Evolutionary conservation across 2,329 filamentous ascomycete genomes (phyloP).

Genomic region (Xylaria hypoxylon): DNA sequence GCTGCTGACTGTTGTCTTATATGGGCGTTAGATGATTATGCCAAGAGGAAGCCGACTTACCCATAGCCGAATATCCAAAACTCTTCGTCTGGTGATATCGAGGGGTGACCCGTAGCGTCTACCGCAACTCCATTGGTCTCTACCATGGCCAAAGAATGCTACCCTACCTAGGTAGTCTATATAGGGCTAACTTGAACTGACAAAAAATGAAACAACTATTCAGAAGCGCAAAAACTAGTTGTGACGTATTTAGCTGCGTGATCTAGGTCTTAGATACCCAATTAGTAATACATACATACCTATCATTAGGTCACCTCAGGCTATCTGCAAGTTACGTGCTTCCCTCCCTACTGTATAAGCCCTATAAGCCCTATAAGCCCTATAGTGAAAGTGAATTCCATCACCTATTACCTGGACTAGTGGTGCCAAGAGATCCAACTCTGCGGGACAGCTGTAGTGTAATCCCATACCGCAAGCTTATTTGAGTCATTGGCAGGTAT

Average conservation of each 20-base stretch:
- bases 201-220: not conserved
- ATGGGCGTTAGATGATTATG: conserved; percentile 27
- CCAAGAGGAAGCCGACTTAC: conserved; percentile 63
- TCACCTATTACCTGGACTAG: not conserved
- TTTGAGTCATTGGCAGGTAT: conserved; percentile 7
- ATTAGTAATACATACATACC: conserved; percentile 38
- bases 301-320: not conserved
- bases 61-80: conserved; percentile 99
- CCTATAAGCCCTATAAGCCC: too few species aligned
- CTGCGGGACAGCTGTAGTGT: conserved; percentile 30
- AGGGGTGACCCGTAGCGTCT: conserved; percentile 39
- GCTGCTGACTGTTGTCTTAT: not conserved
- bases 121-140: conserved; percentile 35
- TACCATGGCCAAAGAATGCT: conserved; percentile 34
- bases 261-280: not conserved
- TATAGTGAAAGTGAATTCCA: not conserved
- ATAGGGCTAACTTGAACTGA: conserved; percentile 2
- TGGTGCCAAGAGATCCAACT: conserved; percentile 32
- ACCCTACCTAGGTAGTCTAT: not conserved
- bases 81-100: conserved; percentile 62
- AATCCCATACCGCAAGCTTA: not conserved
- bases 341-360: too few species aligned
- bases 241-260: not conserved
- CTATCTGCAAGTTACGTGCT: conserved; percentile 6
- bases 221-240: not conserved